phyloP scores from a whole-genome alignment of 164 flowering plant species.

The Liquidambar formosana region DNA sequence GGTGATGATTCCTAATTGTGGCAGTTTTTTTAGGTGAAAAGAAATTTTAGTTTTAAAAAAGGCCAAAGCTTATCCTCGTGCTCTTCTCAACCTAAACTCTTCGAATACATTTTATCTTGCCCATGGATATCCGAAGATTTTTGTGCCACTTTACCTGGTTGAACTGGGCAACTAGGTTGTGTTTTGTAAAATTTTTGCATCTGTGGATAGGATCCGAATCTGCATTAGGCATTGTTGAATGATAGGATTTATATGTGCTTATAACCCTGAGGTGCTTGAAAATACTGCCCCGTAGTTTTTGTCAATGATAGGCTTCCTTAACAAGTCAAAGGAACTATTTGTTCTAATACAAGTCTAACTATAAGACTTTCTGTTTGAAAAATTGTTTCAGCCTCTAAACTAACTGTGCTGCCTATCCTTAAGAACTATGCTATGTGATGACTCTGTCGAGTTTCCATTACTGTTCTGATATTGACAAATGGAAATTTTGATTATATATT shows the following conservation, averaged over 20 bases:
- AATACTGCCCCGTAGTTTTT: neutral
- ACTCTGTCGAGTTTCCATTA: neutral
- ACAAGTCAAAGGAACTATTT: neutral
- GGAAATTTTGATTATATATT: neutral
- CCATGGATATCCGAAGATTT: neutral
- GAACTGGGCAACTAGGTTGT: too few relatives aligned
- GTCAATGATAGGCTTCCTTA: neutral
- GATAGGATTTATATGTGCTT: neutral
- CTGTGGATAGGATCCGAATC: neutral
- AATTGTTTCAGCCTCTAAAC: neutral
- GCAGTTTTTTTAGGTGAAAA: neutral
- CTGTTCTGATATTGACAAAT: neutral
- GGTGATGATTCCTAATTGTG: neutral
- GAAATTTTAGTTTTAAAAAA: neutral
- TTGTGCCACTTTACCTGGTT: neutral
- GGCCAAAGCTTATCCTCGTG: neutral
- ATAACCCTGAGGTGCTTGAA: neutral
- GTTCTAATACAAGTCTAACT: neutral
- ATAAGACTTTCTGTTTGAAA: too few relatives aligned
- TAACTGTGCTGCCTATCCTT: neutral
- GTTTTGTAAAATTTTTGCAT: too few relatives aligned
- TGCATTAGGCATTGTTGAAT: neutral
- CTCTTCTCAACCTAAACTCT: neutral
- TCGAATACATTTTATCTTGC: neutral
- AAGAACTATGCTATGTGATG: neutral